phyloP scores from a whole-genome alignment of 108 stramenopile species.

The Skeletonema costatum region DNA sequence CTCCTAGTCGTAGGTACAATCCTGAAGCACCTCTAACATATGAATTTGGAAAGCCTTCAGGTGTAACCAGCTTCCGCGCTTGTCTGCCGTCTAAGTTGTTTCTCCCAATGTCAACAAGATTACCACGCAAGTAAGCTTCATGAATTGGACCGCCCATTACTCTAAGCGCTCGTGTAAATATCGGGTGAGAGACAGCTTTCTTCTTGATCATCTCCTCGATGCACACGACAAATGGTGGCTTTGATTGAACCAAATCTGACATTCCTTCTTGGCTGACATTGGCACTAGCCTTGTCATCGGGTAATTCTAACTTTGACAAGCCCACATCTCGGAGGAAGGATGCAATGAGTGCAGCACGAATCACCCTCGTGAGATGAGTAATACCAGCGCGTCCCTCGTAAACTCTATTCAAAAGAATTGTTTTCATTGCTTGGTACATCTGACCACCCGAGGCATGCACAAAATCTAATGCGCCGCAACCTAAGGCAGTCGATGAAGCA shows the following conservation, averaged over 20 bases:
- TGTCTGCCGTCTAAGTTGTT: slow-evolving; percentile 56
- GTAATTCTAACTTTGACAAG: slow-evolving; percentile 51
- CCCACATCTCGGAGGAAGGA: slow-evolving; percentile 77
- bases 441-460: slow-evolving; percentile 84
- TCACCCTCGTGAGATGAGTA: slow-evolving; percentile 72
- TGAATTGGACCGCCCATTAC: slow-evolving; percentile 75
- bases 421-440: slow-evolving; percentile 73
- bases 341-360: slow-evolving; percentile 81
- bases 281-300: slow-evolving; percentile 23
- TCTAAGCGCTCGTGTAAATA: slow-evolving; percentile 80
- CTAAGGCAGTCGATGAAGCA: slow-evolving; percentile 71
- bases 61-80: slow-evolving; percentile 59
- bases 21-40: slow-evolving; percentile 76
- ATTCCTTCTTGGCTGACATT: slow-evolving; percentile 11
- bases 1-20: slow-evolving; percentile 81
- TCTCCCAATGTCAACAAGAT: slow-evolving; percentile 80
- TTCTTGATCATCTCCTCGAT: slow-evolving; percentile 86
- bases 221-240: slow-evolving; percentile 77
- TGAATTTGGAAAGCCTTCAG: slow-evolving; percentile 90
- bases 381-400: slow-evolving; percentile 77
- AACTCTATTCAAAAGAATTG: slow-evolving; percentile 62
- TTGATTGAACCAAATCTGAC: slow-evolving; percentile 14
- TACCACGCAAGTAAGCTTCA: slow-evolving; percentile 79
- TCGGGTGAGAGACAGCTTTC: slow-evolving; percentile 75
- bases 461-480: slow-evolving; percentile 88